Conservation (phyloP, 2,329 filamentous ascomycete species). For the Xenosphaeropsis pyriputrescens region DNA sequence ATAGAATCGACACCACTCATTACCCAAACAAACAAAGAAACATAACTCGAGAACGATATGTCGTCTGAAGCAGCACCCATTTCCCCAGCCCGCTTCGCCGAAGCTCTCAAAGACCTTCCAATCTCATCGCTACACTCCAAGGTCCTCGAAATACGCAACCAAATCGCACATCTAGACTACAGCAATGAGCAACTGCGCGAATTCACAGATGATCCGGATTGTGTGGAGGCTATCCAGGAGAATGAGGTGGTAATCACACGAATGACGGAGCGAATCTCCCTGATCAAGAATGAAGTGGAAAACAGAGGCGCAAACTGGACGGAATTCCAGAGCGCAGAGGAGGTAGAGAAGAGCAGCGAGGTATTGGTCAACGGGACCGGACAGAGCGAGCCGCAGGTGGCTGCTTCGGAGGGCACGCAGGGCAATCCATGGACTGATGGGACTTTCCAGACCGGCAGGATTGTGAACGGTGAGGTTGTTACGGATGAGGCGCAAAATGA, state of each 20-base stretch:
- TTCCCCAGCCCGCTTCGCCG: slow-evolving; percentile 44
- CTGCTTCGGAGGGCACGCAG: background rate
- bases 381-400: background rate
- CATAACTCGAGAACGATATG: slow-evolving; percentile 25
- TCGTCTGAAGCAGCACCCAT: slow-evolving; percentile 50
- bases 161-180: slow-evolving; percentile 57
- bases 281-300: slow-evolving; percentile 49
- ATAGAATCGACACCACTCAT: too few relatives aligned
- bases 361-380: slow-evolving; percentile 10
- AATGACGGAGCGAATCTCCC: slow-evolving; percentile 49
- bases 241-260: slow-evolving; percentile 54
- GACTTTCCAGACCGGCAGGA: slow-evolving; percentile 45
- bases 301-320: slow-evolving; percentile 37
- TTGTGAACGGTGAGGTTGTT: slow-evolving; percentile 33
- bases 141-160: slow-evolving; percentile 62
- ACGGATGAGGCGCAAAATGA: slow-evolving; percentile 19
- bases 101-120: slow-evolving; percentile 52
- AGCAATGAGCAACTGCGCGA: slow-evolving; percentile 61
- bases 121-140: slow-evolving; percentile 53
- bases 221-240: slow-evolving; percentile 58
- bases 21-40: too few relatives aligned
- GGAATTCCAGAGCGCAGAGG: slow-evolving; percentile 35
- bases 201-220: slow-evolving; percentile 50
- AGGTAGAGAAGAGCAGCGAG: slow-evolving; percentile 5
- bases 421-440: slow-evolving; percentile 44